phyloP scores from a whole-genome alignment of 1,284 basidiomycete genomes.

The Ceratobasidium sp. region DNA sequence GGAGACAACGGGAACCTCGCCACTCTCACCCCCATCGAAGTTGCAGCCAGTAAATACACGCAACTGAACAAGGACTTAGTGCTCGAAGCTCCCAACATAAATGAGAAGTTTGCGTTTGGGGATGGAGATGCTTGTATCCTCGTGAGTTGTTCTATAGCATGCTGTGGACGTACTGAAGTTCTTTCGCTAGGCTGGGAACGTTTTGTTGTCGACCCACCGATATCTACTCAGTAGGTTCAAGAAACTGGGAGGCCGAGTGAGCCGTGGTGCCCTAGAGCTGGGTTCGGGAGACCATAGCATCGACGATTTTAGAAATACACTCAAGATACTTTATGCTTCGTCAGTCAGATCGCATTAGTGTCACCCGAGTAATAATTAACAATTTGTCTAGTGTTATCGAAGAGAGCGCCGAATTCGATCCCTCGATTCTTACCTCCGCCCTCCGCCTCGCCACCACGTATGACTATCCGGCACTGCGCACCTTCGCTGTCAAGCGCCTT shows the following conservation, averaged over 20 bases:
- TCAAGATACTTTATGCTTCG: slow-evolving; percentile 38
- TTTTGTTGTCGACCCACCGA: slow-evolving; percentile 19
- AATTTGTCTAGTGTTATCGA: background rate
- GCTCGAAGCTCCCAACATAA: too few species aligned
- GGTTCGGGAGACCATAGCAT: background rate
- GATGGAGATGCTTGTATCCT: too few species aligned
- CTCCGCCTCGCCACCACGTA: slow-evolving; percentile 7
- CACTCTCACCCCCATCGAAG: too few species aligned
- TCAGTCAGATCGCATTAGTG: background rate
- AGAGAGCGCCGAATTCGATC: background rate
- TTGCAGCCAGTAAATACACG: too few species aligned
- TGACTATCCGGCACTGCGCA: slow-evolving; percentile 8
- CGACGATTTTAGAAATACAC: slow-evolving; percentile 9
- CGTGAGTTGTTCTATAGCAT: too few species aligned
- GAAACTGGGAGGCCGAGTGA: background rate
- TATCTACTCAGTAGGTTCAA: slow-evolving; percentile 23
- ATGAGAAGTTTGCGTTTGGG: too few species aligned
- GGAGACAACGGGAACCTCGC: too few species aligned
- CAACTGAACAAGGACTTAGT: too few species aligned
- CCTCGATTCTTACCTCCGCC: background rate
- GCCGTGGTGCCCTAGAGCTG: background rate
- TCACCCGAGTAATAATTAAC: too few species aligned
- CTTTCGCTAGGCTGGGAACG: slow-evolving; percentile 4
- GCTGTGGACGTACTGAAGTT: too few species aligned
- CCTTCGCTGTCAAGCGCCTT: slow-evolving; percentile 24